These are phyloP conservation scores for Solanum hybrid DNA, from an alignment of 305 asterid species.

Conservation along the genomic window DNA sequence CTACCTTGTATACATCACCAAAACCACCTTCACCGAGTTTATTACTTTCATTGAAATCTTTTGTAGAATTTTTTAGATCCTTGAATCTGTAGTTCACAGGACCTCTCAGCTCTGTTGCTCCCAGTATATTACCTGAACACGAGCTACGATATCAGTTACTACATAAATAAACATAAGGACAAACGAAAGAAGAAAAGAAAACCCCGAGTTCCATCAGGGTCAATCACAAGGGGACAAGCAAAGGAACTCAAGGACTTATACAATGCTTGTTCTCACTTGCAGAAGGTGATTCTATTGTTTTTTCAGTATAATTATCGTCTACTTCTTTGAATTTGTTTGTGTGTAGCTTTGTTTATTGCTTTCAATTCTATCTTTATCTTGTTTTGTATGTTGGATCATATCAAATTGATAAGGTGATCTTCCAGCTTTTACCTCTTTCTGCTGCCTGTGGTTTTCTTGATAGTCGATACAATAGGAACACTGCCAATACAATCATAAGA, in stretches of 20 bases:
- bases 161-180: not conserved
- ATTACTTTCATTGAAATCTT: slow-evolving; percentile 53
- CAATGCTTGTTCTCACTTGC: not conserved
- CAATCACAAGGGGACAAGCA: not conserved
- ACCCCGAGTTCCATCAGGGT: not conserved
- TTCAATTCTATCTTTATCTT: not conserved
- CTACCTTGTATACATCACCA: slow-evolving; percentile 75
- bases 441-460: slow-evolving; percentile 31
- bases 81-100: slow-evolving; percentile 52
- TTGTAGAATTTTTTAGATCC: slow-evolving; percentile 56
- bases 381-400: not conserved
- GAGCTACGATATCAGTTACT: not conserved
- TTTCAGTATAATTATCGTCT: not conserved
- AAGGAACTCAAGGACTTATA: not conserved
- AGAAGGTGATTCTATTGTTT: not conserved
- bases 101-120: slow-evolving; percentile 73
- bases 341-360: not conserved
- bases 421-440: slow-evolving; percentile 24
- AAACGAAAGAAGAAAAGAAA: not conserved
- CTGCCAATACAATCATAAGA: slow-evolving; percentile 28
- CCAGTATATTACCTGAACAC: slow-evolving; percentile 44
- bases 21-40: slow-evolving; percentile 88
- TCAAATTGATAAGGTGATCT: not conserved
- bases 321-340: not conserved
- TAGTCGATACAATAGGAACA: slow-evolving; percentile 35